These are phyloP conservation scores for Allium cepa DNA, from an alignment of 106 monocot species.

Conservation along the genomic window DNA sequence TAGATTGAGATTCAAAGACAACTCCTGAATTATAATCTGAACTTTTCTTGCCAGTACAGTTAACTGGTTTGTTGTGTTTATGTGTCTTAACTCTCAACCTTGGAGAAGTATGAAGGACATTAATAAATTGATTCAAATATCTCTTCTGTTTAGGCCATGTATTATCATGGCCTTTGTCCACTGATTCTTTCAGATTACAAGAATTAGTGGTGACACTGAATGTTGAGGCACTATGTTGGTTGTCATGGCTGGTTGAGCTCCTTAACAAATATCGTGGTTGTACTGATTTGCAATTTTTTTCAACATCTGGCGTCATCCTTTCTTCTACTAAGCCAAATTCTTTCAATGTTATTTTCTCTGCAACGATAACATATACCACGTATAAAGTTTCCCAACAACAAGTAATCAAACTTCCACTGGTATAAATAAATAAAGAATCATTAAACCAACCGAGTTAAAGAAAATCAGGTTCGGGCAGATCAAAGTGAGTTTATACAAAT, in stretches of 20 bases:
- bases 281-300: constrained; percentile 1
- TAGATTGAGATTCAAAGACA: background rate
- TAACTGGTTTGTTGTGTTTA: background rate
- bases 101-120: constrained; percentile 18
- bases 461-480: no score
- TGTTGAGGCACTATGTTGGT: background rate
- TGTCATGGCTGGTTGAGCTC: constrained; percentile 9
- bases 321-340: constrained; percentile 1
- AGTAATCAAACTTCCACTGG: no score
- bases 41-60: background rate
- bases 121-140: constrained; percentile 3
- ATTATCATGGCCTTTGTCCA: constrained; percentile 3
- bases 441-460: no score
- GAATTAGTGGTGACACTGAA: background rate
- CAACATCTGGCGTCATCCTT: background rate
- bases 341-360: background rate
- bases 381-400: no score
- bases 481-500: no score
- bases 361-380: constrained; percentile 1
- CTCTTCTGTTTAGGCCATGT: constrained; percentile 43
- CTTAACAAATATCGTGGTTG: constrained; percentile 24
- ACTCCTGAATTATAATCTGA: background rate
- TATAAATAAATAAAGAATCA: no score
- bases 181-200: background rate
- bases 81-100: constrained; percentile 5